Evolutionary conservation across 768 basidiomycete genomes (phyloP), one percentile per base, ranked within the genome.

Genomic region (Serendipita sp.): DNA sequence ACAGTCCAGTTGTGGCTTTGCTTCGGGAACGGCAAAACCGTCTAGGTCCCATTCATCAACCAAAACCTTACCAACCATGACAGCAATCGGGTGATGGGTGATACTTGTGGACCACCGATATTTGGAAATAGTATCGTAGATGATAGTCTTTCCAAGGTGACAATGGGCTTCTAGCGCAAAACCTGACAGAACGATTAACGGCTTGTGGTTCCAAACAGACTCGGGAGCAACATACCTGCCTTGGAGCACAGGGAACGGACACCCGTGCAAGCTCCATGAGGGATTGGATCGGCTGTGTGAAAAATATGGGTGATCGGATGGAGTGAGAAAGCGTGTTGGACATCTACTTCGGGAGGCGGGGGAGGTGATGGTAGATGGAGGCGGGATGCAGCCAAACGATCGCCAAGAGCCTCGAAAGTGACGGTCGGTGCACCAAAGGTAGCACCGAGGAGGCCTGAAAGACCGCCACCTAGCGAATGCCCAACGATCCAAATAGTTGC

Each of bases 221-320:
- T 24, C 24, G 24, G 24, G 24, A 24, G 24, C 24, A 18, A 60
- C 56, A 10, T 8, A 60, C 56, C 86, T 10, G 78, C 86, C 48
- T 79, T 77, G 45, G 81, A 79, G 66, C 86, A 88, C 0, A 77
- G 71, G 8, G 79, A 83, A 15, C 75, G 66, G 18, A 77, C 54
- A 34, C 82, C 82, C 3, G 77, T 82, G 70, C 83, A 84, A 30
- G 76, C 71, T 32, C 81, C 80, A 66, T 81, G 82, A 3, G 86
- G 82, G 68, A 88, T 83, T 4, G 86, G 86, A 71, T 88, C 86
- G 41, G 86, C 86, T 38, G 77, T 88, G 72, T 87, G 82, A 72
- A 83, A 86, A 56, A 86, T 76, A 69, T 83, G 83, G 0, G 73
- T 76, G 65, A 72, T 47, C 45, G 74, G 75, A 72, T 2, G 45